Base-by-base conservation (phyloP, 1,139 yeast species). In the Blastobotrys apis region DNA sequence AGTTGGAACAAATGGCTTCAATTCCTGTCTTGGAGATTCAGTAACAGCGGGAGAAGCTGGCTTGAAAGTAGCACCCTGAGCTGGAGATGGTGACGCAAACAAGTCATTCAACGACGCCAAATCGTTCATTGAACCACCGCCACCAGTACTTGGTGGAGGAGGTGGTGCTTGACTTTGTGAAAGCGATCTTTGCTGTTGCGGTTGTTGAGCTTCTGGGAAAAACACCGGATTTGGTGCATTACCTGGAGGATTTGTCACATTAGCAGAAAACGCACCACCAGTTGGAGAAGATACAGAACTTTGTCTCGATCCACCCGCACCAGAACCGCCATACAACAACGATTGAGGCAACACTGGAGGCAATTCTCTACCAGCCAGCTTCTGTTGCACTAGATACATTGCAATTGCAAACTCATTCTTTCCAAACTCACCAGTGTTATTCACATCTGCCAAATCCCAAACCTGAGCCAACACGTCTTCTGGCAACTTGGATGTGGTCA, bases 401-500 rank as follows among this genome's bases (percentile, higher is more conserved):
- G 98, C 97, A 60, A 92, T 84, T 2, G 94, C 80, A 65, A 94
- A 92, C 63, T 92, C 98, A 51, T 78, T 71, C 58, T 77, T 81
- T 33, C 86, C 75, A 59, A 94, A 86, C 41, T 76, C 75, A 29
- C 97, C 97, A 37, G 88, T 79, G 64, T 88, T 87, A 56, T 86
- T 85, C 50, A 88, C 75, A 64, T 94, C 97, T 5, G 97, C 80
- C 58, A 92, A 73, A 64, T 92, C 97, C 99, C 99, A 94, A 36
- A 94, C 80, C 25, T 79, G 71, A 1, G 98, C 98, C 54, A 94
- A 73, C 31, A 79, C 81, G 47, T 86, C 94, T 59, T 90, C 96
- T 37, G 81, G 74, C 48, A 94, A 75, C 52, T 86, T 85, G 2
- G 97, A 90, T 9, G 94, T 84, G 73, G 87, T 80, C 58, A 94